A percentile compares a stretch with the other conserved stretches of the same genome.
phyloP scores from a whole-genome alignment of 2,329 filamentous ascomycete species.

The Aureobasidium sp. region DNA sequence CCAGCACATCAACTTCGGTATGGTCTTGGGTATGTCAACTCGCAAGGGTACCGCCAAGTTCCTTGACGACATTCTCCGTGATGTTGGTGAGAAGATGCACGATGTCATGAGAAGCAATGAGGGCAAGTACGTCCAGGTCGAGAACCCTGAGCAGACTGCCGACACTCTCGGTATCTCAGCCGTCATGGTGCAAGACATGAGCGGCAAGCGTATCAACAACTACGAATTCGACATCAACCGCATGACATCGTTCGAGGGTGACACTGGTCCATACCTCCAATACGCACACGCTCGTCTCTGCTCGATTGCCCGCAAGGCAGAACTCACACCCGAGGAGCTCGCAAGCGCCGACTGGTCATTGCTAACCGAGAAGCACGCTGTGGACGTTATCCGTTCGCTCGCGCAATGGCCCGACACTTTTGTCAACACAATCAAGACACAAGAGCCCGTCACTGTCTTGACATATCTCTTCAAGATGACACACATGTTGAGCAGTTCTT shows the following conservation, averaged over 20 bases:
- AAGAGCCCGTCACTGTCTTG: slow-evolving; percentile 64
- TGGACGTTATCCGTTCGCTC: slow-evolving; percentile 68
- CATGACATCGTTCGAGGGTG: slow-evolving; percentile 79
- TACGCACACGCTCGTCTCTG: slow-evolving; percentile 70
- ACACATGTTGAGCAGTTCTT: slow-evolving; percentile 70
- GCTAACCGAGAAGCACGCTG: slow-evolving; percentile 63
- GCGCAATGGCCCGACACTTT: slow-evolving; percentile 81
- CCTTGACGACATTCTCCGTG: slow-evolving; percentile 43
- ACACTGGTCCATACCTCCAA: slow-evolving; percentile 79
- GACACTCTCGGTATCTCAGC: slow-evolving; percentile 87
- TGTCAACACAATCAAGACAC: slow-evolving; percentile 74
- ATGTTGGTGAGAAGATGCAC: slow-evolving; percentile 90
- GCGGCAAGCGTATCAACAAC: slow-evolving; percentile 71
- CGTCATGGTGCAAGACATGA: slow-evolving; percentile 98
- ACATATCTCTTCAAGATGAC: slow-evolving; percentile 82
- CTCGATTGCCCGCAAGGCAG: slow-evolving; percentile 53
- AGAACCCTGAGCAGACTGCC: slow-evolving; percentile 71
- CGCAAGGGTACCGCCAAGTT: slow-evolving; percentile 49
- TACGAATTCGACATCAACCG: slow-evolving; percentile 71
- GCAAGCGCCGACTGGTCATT: slow-evolving; percentile 58
- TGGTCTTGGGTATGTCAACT: slow-evolving; percentile 60
- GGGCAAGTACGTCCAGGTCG: slow-evolving; percentile 83
- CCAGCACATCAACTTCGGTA: slow-evolving; percentile 60
- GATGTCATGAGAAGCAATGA: slow-evolving; percentile 91
- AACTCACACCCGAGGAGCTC: slow-evolving; percentile 47